phyloP scores from a whole-genome alignment of 2,329 filamentous ascomycete genomes.

The Hypoxylon sp. region DNA sequence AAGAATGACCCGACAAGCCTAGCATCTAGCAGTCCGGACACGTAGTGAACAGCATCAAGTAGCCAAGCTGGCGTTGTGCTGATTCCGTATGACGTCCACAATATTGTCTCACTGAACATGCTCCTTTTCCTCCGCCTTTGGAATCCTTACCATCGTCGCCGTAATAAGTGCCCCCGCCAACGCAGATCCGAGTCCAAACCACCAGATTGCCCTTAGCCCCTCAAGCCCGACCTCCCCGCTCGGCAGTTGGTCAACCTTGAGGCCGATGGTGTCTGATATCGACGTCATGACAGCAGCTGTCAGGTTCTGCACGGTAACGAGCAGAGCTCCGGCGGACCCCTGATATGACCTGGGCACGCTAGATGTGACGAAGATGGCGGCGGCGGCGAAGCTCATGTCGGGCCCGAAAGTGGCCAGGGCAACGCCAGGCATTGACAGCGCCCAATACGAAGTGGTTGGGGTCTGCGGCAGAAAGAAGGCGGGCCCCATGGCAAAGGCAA shows the following conservation, averaged over 20 bases:
- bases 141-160: constrained; percentile 33
- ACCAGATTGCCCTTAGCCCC: constrained; percentile 39
- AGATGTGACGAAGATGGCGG: constrained; percentile 57
- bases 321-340: constrained; percentile 53
- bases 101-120: constrained; percentile 35
- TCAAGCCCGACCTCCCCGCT: constrained; percentile 35
- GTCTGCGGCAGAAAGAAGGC: constrained; percentile 47
- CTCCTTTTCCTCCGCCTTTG: constrained; percentile 40
- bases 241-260: constrained; percentile 36
- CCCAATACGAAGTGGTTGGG: constrained; percentile 53
- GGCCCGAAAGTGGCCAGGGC: constrained; percentile 56
- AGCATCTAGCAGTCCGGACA: too few species aligned
- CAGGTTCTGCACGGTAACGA: constrained; percentile 57
- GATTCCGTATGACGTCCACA: neutral
- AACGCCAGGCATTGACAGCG: constrained; percentile 54
- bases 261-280: constrained; percentile 46
- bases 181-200: constrained; percentile 38
- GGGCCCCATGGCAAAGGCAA: constrained; percentile 39
- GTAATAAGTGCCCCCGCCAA: constrained; percentile 36
- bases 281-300: constrained; percentile 53
- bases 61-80: neutral
- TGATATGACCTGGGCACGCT: constrained; percentile 56
- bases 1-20: neutral
- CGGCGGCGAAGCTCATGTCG: constrained; percentile 56
- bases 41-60: too few species aligned